Evolutionary conservation across 1,284 basidiomycete species (phyloP).

Genomic region (Erythrobasidium hasegawianum): DNA sequence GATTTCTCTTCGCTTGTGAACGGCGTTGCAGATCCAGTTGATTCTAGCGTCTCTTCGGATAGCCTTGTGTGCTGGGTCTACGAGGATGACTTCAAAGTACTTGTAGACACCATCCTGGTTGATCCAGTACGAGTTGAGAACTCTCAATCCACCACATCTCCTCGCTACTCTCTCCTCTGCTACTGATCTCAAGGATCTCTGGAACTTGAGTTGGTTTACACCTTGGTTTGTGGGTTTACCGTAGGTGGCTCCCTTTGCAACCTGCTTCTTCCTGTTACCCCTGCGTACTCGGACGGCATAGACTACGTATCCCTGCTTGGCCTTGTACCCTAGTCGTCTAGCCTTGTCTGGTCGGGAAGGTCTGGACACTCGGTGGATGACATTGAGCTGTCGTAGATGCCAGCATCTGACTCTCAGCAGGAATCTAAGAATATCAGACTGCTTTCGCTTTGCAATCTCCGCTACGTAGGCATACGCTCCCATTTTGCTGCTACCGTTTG

Average conservation of each 20-base stretch:
- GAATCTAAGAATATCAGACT: conserved; percentile 68
- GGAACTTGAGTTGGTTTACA: conserved; percentile 99
- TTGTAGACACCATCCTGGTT: conserved; percentile 99
- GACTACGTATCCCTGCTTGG: conserved; percentile 98
- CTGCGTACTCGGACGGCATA: conserved; percentile 97
- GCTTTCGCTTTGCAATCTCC: conserved; percentile 49
- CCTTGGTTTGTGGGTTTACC: conserved; percentile 99
- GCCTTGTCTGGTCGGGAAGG: conserved; percentile 99
- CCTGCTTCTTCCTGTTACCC: conserved; percentile 99
- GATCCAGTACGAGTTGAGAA: conserved; percentile 89
- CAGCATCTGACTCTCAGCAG: conserved; percentile 97
- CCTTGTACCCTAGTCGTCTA: conserved; percentile 96
- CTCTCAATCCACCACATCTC: conserved; percentile 92
- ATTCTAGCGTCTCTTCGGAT: conserved; percentile 93
- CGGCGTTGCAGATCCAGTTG: conserved; percentile 98
- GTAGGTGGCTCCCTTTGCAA: conserved; percentile 96
- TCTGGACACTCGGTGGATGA: conserved; percentile 95
- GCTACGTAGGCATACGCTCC: too few species aligned
- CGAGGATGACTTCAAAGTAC: conserved; percentile 98
- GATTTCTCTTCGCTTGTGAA: conserved; percentile 97
- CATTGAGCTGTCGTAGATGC: conserved; percentile 98
- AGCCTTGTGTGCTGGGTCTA: conserved; percentile 67
- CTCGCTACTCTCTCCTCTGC: conserved; percentile 98
- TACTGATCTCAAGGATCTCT: conserved; percentile 84
- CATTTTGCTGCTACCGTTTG: too few species aligned